These are phyloP conservation scores for Ophiosphaerella narmari DNA, from an alignment of 2,329 filamentous ascomycete genomes.

Conservation along the genomic window DNA sequence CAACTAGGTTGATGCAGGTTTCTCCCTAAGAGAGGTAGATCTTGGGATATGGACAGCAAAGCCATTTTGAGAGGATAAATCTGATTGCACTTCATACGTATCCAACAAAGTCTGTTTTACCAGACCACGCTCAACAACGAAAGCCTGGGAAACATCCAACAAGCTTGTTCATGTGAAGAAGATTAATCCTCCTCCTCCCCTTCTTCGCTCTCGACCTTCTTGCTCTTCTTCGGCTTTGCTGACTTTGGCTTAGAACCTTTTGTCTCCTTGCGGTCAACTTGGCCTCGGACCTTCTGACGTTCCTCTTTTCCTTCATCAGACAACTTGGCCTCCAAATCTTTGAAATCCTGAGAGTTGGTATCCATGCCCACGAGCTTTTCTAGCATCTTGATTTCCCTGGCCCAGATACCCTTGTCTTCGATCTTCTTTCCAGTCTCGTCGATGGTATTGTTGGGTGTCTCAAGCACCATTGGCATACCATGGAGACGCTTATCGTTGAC, in stretches of 20 bases:
- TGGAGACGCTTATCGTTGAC: conserved; percentile 81
- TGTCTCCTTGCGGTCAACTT: conserved; percentile 65
- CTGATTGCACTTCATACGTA: not conserved
- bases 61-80: too few relatives aligned
- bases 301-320: conserved; percentile 71
- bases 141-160: too few relatives aligned
- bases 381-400: conserved; percentile 90
- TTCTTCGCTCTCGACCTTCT: conserved; percentile 26
- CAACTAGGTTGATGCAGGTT: too few relatives aligned
- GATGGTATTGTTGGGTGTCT: conserved; percentile 86
- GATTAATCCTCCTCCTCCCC: conserved; percentile 8
- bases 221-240: conserved; percentile 25
- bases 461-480: conserved; percentile 85
- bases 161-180: not conserved
- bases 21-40: too few relatives aligned
- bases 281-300: conserved; percentile 74
- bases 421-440: conserved; percentile 65
- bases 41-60: too few relatives aligned
- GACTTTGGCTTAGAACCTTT: conserved; percentile 47
- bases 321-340: conserved; percentile 65
- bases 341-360: conserved; percentile 73
- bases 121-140: too few relatives aligned
- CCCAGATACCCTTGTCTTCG: conserved; percentile 86
- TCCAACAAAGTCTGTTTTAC: not conserved
- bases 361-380: conserved; percentile 89